These are phyloP conservation scores for Capillidium rhysosporum DNA, from an alignment of 371 early-diverging fungal genomes.

Conservation along the genomic window DNA sequence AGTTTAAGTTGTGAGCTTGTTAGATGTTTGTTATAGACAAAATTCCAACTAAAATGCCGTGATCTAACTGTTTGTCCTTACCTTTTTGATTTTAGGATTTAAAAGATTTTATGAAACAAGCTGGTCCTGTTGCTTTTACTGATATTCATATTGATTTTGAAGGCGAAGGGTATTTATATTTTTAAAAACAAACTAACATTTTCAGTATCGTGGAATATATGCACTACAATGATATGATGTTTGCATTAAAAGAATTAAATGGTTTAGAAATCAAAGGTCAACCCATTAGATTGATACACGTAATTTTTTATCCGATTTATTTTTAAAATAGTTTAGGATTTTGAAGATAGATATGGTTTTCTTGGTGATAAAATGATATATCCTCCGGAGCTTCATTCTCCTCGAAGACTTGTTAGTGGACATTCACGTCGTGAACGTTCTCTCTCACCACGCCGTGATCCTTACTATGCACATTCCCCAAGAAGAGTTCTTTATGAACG, in stretches of 20 bases:
- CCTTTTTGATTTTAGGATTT: slow-evolving; percentile 49
- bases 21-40: no score
- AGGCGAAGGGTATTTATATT: slow-evolving; percentile 53
- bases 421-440: no score
- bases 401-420: no score
- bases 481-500: no score
- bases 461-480: no score
- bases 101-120: slow-evolving; percentile 88
- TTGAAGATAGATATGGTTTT: no score
- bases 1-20: no score
- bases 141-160: slow-evolving; percentile 63
- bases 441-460: no score
- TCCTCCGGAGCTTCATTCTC: no score
- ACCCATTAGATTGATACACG: slow-evolving; percentile 54
- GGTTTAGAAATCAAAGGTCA: slow-evolving; percentile 71
- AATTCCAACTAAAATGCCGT: no score
- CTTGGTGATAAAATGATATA: no score
- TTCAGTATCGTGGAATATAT: slow-evolving; percentile 74
- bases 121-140: slow-evolving; percentile 85
- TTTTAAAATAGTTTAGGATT: background rate
- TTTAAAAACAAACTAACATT: background rate
- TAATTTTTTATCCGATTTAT: slow-evolving; percentile 12
- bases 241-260: slow-evolving; percentile 68
- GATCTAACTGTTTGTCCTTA: background rate
- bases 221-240: slow-evolving; percentile 55